Base-by-base conservation (phyloP, 148 eudicot species). In the Rhododendron simsii region DNA sequence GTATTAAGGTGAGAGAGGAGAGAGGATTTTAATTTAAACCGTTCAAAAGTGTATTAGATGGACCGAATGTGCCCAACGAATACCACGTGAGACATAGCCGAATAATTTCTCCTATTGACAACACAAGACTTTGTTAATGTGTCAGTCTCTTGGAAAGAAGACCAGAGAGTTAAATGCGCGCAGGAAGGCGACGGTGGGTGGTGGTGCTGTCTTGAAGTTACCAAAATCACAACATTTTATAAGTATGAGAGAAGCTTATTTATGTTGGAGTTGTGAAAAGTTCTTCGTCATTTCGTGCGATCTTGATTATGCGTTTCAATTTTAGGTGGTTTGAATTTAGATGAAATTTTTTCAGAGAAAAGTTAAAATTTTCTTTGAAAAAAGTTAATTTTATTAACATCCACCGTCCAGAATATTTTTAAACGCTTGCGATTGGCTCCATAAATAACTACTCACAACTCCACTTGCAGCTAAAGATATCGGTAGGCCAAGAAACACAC, bases 221-320 rank as follows among this genome's bases (percentile, higher is more conserved):
- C 78, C 78, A 75, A 75, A 75, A 35, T 75, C 7, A 30, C 73
- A 23, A 9, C 50, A 47, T 47, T 41, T 41, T 41, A 41, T 5
- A 41, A 41, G 45, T 0, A 6, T 0, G 8, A 6, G 45, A 41
- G 45, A 41, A 41, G 5, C 44, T 5, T 41, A 41, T 5, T 41
- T 41, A 41, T 0, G 1, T 7, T 41, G 45, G 7, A 41, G 7
- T 0, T 6, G 45, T 6, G 1, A 41, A 41, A 41, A 6, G 7
- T 41, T 5, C 5, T 41, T 6, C 0, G 45, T 0, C 1, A 6
- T 41, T 6, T 0, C 0, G 7, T 41, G 8, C 7, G 1, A 6
- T 41, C 0, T 41, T 0, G 7, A 7, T 0, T 1, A 41, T 41
- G 0, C 0, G 1, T 41, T 41, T 41, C 0, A 1, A 0, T 6